Evolutionary conservation across 2,329 filamentous ascomycete species (phyloP).

Genomic region (Daldinia eschscholtzii): DNA sequence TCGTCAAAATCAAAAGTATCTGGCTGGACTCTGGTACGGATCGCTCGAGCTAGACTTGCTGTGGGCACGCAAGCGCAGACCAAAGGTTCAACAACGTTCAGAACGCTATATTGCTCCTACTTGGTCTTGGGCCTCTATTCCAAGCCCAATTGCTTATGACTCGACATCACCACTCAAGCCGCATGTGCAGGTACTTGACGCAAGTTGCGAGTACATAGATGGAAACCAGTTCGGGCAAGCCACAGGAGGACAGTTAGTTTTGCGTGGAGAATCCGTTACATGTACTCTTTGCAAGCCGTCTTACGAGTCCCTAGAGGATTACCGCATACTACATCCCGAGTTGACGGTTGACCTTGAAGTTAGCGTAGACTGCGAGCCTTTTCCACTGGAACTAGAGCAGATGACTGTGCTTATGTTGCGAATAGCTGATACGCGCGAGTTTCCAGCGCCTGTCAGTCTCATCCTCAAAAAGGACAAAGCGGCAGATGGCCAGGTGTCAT

Average conservation of each 20-base stretch:
- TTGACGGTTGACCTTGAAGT: constrained; percentile 1
- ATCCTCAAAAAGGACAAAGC: background rate
- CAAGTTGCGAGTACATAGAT: constrained; percentile 13
- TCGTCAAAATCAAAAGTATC: constrained; percentile 21
- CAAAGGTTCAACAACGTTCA: background rate
- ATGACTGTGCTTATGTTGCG: constrained; percentile 1
- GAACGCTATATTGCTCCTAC: constrained; percentile 18
- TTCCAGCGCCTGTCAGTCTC: constrained; percentile 11
- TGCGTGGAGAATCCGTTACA: background rate
- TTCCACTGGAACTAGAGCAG: background rate
- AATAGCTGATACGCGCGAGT: constrained; percentile 13
- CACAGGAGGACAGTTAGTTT: background rate
- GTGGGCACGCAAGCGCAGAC: constrained; percentile 6
- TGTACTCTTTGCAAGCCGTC: constrained; percentile 5
- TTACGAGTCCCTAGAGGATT: background rate
- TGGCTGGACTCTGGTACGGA: constrained; percentile 28
- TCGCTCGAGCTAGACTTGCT: constrained; percentile 26
- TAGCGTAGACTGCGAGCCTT: constrained; percentile 11
- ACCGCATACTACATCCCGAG: constrained; percentile 15
- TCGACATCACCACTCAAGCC: background rate
- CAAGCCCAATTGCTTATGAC: constrained; percentile 13
- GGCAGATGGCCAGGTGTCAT: background rate
- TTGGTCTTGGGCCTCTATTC: constrained; percentile 34
- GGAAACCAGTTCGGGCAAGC: constrained; percentile 20
- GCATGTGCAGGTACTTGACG: constrained; percentile 11